phyloP scores from a whole-genome alignment of 2,329 filamentous ascomycete species.

The Ilyonectria sp. region DNA sequence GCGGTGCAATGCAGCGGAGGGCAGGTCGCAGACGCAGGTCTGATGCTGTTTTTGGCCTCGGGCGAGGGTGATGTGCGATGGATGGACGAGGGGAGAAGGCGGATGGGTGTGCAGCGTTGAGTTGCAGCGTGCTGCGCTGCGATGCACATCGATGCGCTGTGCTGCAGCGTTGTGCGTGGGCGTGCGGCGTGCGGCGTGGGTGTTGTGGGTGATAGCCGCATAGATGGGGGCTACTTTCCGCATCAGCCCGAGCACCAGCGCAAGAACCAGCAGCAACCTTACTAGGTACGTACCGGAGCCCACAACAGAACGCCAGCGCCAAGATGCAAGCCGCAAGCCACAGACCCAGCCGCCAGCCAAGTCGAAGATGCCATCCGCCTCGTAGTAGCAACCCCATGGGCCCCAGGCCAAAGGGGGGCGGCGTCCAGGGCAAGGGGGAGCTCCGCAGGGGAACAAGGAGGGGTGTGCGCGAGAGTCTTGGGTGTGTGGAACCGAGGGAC shows the following conservation, averaged over 20 bases:
- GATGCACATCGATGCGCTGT: not conserved
- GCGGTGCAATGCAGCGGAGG: slow-evolving; percentile 28
- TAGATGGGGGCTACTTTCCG: slow-evolving; percentile 3
- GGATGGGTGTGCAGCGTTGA: slow-evolving; percentile 10
- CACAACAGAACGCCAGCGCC: slow-evolving; percentile 4
- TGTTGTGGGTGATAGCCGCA: slow-evolving; percentile 7
- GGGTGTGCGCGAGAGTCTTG: too few relatives aligned
- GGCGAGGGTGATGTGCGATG: not conserved
- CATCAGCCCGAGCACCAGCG: not conserved
- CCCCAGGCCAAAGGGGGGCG: too few relatives aligned
- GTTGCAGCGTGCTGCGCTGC: not conserved
- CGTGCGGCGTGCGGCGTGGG: not conserved
- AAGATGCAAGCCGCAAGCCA: slow-evolving; percentile 9
- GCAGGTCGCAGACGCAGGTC: slow-evolving; percentile 25
- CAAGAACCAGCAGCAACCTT: not conserved
- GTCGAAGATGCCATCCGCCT: not conserved
- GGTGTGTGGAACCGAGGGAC: too few relatives aligned
- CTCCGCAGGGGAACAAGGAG: too few relatives aligned
- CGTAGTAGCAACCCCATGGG: too few relatives aligned
- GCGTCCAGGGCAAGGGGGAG: too few relatives aligned
- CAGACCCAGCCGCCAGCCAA: slow-evolving; percentile 3
- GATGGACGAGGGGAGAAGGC: slow-evolving; percentile 15
- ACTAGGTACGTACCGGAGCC: not conserved
- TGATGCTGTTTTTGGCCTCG: slow-evolving; percentile 23
- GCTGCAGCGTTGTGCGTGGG: slow-evolving; percentile 5